Evolutionary conservation across 805 yeast species (phyloP).

Genomic region (Saturnispora galanensis): DNA sequence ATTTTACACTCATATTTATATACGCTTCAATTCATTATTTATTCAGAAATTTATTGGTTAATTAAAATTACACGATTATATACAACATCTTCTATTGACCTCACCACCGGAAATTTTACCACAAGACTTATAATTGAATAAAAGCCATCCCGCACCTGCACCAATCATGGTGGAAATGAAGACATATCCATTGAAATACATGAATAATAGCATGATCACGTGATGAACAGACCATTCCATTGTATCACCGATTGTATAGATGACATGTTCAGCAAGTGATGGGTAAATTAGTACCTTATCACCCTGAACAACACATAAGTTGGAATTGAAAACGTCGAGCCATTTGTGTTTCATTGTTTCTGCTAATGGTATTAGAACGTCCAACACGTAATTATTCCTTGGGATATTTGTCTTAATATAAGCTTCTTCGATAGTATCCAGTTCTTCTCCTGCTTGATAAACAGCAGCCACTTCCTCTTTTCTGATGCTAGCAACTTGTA

Average conservation of each 20-base stretch:
- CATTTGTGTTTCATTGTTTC: slow-evolving; percentile 13
- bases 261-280: slow-evolving; percentile 11
- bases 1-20: not conserved
- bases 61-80: slow-evolving; percentile 6
- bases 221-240: slow-evolving; percentile 17
- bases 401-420: not conserved
- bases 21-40: not conserved
- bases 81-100: slow-evolving; percentile 16
- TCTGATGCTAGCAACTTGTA: slow-evolving; percentile 7
- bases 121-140: slow-evolving; percentile 11
- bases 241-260: slow-evolving; percentile 12
- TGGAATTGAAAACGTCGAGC: slow-evolving; percentile 11
- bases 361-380: slow-evolving; percentile 9
- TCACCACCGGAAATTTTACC: slow-evolving; percentile 6
- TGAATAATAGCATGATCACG: slow-evolving; percentile 14
- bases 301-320: slow-evolving; percentile 10
- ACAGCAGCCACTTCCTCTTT: slow-evolving; percentile 6
- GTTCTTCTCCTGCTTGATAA: not conserved
- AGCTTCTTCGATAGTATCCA: not conserved
- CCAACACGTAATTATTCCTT: slow-evolving; percentile 1
- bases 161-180: slow-evolving; percentile 17
- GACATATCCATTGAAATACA: slow-evolving; percentile 17
- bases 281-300: slow-evolving; percentile 14
- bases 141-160: slow-evolving; percentile 14
- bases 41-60: not conserved